Evolutionary conservation across 345 rosid genomes (phyloP).

Genomic region (Salix viminalis): DNA sequence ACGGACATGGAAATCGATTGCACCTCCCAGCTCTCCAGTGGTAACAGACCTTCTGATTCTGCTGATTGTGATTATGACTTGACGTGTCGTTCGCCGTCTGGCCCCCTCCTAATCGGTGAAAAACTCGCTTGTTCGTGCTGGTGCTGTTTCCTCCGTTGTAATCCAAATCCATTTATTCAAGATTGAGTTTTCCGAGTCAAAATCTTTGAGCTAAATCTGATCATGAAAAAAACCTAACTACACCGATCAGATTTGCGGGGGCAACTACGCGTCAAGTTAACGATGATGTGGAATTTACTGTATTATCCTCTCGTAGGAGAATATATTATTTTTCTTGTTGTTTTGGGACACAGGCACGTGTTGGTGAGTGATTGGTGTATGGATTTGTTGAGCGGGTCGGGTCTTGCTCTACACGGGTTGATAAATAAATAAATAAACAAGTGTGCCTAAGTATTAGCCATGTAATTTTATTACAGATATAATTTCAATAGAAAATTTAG

Average conservation of each 20-base stretch:
- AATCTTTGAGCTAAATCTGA: not conserved
- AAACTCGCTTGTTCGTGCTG: constrained; percentile 46
- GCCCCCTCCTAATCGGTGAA: constrained; percentile 62
- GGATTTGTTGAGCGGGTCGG: too few relatives aligned
- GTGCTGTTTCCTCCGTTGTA: constrained; percentile 56
- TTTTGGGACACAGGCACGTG: not conserved
- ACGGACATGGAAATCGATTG: constrained; percentile 62
- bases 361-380: not conserved
- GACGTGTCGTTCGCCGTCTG: constrained; percentile 23
- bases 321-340: not conserved
- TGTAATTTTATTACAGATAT: too few relatives aligned
- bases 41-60: constrained; percentile 63
- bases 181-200: not conserved
- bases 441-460: too few relatives aligned
- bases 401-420: too few relatives aligned
- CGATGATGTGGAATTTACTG: not conserved
- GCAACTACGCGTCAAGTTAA: not conserved
- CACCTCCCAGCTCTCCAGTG: constrained; percentile 93
- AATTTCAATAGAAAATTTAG: too few relatives aligned
- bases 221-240: constrained; percentile 17
- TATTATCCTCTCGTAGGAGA: not conserved
- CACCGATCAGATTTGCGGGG: not conserved
- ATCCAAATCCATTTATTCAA: constrained; percentile 63
- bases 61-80: not conserved
- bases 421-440: too few relatives aligned